These are phyloP conservation scores for Calonectria fujianensis DNA, from an alignment of 2,329 filamentous ascomycete species.

Conservation along the genomic window DNA sequence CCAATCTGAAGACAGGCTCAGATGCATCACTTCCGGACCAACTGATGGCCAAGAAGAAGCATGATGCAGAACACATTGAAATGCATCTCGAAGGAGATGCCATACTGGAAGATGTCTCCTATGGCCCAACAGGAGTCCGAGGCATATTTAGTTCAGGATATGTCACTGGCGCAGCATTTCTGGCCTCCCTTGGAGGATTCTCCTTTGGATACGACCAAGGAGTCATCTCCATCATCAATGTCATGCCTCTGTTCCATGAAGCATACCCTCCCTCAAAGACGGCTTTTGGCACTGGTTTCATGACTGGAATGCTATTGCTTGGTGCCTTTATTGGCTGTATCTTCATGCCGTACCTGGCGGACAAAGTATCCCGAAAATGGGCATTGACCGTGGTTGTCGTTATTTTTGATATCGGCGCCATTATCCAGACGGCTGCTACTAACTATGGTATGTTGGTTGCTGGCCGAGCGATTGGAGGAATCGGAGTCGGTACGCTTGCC, in stretches of 20 bases:
- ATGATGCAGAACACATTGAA: constrained; percentile 2
- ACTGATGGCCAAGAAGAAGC: not conserved
- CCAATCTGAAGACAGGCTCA: not conserved
- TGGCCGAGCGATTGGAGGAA: constrained; percentile 14
- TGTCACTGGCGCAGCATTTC: constrained; percentile 16
- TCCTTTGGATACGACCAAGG: constrained; percentile 10
- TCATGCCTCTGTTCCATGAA: constrained; percentile 13
- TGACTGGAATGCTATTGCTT: constrained; percentile 8
- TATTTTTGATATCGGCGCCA: constrained; percentile 15
- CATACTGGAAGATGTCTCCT: constrained; percentile 2
- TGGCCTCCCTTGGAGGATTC: constrained; percentile 14
- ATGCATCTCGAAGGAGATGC: not conserved
- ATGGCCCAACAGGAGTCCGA: not conserved
- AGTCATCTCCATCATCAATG: constrained; percentile 20
- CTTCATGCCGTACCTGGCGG: constrained; percentile 13
- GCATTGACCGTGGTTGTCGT: constrained; percentile 18
- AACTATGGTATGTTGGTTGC: constrained; percentile 9
- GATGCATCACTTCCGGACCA: constrained; percentile 15
- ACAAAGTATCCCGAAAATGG: constrained; percentile 26
- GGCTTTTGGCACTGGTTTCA: constrained; percentile 12
- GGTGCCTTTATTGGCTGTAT: constrained; percentile 11
- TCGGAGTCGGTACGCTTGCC: constrained; percentile 14
- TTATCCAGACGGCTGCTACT: constrained; percentile 3
- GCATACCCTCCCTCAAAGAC: constrained; percentile 14
- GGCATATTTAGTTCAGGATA: constrained; percentile 21